phyloP scores from a whole-genome alignment of 176 grass and related monocot species.

The Phragmites australis region DNA sequence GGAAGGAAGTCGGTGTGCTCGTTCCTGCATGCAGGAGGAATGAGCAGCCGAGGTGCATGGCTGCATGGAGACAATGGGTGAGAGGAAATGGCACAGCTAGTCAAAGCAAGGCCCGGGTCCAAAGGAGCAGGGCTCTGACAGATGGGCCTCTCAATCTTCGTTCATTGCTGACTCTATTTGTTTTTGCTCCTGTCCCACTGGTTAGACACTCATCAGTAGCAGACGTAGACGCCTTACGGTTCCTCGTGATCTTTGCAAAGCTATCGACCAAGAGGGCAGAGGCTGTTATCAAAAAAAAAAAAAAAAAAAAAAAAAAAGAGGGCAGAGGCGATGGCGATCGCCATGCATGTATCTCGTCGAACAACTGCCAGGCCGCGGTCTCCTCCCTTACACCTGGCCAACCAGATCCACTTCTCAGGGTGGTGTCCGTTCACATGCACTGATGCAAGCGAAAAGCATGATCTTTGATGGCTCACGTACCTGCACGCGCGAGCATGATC shows the following conservation, averaged over 20 bases:
- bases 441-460: background rate
- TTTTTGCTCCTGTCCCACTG: background rate
- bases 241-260: background rate
- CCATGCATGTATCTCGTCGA: background rate
- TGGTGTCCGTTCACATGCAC: background rate
- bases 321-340: background rate
- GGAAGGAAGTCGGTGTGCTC: background rate
- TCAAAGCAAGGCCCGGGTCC: conserved; percentile 46
- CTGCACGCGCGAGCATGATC: no score
- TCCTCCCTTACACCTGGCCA: background rate
- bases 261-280: background rate
- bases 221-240: no score
- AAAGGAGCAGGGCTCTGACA: conserved; percentile 16
- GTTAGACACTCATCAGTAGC: background rate
- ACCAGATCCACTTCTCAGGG: conserved; percentile 27
- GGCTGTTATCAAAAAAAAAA: no score
- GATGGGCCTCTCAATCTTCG: no score
- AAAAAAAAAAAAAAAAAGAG: no score
- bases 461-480: background rate
- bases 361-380: no score
- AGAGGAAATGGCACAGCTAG: background rate
- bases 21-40: conserved; percentile 8
- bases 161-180: background rate
- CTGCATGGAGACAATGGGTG: background rate
- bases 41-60: background rate